phyloP scores from a whole-genome alignment of 192 early-diverging fungal species.

The Backusella mclennaniae region DNA sequence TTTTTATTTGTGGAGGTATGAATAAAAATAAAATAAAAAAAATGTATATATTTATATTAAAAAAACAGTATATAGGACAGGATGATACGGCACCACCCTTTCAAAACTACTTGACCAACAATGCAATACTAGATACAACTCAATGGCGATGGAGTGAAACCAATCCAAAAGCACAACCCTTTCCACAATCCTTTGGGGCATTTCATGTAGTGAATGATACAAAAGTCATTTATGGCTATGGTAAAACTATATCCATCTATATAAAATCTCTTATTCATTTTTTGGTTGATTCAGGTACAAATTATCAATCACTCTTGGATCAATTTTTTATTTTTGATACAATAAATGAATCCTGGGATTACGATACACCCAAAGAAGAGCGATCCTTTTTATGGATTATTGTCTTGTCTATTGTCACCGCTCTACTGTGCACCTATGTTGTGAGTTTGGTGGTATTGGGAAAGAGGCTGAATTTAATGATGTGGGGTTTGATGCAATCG shows the following conservation, averaged over 20 bases:
- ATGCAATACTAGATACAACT: neutral
- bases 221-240: neutral
- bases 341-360: neutral
- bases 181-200: neutral
- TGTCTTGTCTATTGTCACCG: neutral
- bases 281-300: neutral
- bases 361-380: neutral
- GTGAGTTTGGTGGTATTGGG: neutral
- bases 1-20: constrained; percentile 10
- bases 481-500: neutral
- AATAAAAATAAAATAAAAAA: neutral
- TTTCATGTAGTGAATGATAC: neutral
- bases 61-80: neutral
- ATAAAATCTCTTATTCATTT: neutral
- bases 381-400: constrained; percentile 3
- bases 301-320: neutral
- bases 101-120: neutral
- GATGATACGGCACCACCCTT: neutral
- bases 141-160: neutral
- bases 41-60: neutral
- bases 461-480: neutral
- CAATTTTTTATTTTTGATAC: neutral
- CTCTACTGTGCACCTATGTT: neutral
- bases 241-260: neutral
- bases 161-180: neutral